Conservation (phyloP, 2,329 filamentous ascomycete species). For the Aurifilum marmelostoma region DNA sequence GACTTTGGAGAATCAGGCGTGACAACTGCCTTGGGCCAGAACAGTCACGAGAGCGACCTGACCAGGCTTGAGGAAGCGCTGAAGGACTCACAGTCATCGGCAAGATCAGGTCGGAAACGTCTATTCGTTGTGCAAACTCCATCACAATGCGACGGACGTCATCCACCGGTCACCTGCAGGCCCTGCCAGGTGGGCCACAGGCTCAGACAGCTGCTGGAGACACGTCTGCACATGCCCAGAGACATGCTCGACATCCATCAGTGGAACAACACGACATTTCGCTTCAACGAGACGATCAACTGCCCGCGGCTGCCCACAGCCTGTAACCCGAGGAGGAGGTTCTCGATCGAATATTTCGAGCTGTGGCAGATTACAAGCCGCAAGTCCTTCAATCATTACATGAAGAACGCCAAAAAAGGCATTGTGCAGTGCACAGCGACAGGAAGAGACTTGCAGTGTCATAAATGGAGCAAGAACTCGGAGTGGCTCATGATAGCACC, state of each 20-base stretch:
- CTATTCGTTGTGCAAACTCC: neutral
- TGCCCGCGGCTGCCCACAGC: constrained; percentile 18
- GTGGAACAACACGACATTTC: constrained; percentile 25
- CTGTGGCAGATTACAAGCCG: constrained; percentile 9
- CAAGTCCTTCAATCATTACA: neutral
- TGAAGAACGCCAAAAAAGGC: neutral
- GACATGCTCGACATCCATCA: constrained; percentile 16
- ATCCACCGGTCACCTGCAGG: neutral
- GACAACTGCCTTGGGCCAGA: neutral
- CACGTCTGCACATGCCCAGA: neutral
- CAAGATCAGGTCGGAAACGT: neutral
- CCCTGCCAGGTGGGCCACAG: neutral
- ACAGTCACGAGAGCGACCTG: neutral
- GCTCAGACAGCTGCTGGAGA: neutral
- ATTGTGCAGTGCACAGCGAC: constrained; percentile 13
- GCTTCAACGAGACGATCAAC: constrained; percentile 24
- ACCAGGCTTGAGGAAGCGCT: neutral
- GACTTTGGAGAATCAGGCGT: neutral
- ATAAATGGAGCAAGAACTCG: constrained; percentile 19
- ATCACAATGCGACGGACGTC: neutral
- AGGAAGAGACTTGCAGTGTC: constrained; percentile 14
- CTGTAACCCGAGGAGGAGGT: neutral
- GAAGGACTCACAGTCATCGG: neutral
- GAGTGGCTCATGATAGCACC: constrained; percentile 23
- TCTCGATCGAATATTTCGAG: constrained; percentile 23